phyloP scores from a whole-genome alignment of 768 basidiomycete species.

The Erythrobasidium yunnanense region DNA sequence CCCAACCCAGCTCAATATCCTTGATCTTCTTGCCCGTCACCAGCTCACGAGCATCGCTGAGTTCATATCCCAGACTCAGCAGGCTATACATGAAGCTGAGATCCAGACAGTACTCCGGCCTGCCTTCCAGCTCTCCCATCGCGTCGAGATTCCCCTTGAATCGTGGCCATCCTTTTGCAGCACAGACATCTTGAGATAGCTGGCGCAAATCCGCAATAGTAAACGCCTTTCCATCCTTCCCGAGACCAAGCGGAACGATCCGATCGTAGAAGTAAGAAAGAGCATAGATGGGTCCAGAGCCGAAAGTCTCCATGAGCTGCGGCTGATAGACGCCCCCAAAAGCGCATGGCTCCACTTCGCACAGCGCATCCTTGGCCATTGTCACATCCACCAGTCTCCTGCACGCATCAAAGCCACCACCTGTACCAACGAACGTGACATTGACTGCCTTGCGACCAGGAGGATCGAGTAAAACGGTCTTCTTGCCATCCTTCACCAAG shows the following conservation, averaged over 20 bases:
- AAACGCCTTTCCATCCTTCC: slow-evolving; percentile 34
- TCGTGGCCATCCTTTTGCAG: slow-evolving; percentile 48
- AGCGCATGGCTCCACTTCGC: slow-evolving; percentile 84
- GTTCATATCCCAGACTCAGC: slow-evolving; percentile 79
- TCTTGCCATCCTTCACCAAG: slow-evolving; percentile 55
- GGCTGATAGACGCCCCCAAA: slow-evolving; percentile 98
- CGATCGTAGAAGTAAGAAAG: slow-evolving; percentile 98
- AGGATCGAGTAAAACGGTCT: slow-evolving; percentile 56
- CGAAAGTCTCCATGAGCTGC: slow-evolving; percentile 75
- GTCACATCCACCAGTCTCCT: slow-evolving; percentile 71
- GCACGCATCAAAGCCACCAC: slow-evolving; percentile 76
- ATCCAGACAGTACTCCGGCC: slow-evolving; percentile 93
- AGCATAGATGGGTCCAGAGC: slow-evolving; percentile 50
- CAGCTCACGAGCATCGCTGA: slow-evolving; percentile 53
- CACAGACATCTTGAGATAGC: slow-evolving; percentile 63
- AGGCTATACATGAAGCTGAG: slow-evolving; percentile 88
- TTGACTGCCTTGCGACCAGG: slow-evolving; percentile 46
- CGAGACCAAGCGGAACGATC: slow-evolving; percentile 55
- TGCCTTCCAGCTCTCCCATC: slow-evolving; percentile 59
- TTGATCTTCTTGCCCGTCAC: slow-evolving; percentile 72
- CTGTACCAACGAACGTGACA: slow-evolving; percentile 76
- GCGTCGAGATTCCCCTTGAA: slow-evolving; percentile 44
- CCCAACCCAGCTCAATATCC: slow-evolving; percentile 81
- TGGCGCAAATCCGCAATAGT: slow-evolving; percentile 33
- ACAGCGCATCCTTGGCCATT: slow-evolving; percentile 90